Evolutionary conservation across 2,329 filamentous ascomycete species (phyloP), one percentile per base, ranked within the genome.

Genomic region (Fusarium temperatum): DNA sequence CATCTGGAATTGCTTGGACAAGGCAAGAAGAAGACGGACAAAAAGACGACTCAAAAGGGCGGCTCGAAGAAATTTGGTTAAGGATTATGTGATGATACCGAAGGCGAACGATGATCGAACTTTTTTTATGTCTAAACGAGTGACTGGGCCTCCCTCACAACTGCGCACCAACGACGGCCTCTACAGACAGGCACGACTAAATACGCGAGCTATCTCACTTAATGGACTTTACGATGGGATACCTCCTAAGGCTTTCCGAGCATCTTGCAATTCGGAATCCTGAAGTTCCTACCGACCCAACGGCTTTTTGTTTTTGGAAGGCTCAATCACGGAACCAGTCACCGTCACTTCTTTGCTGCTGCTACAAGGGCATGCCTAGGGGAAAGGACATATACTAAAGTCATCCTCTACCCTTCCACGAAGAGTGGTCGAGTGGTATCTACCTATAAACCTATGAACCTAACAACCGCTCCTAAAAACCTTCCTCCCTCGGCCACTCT

Each of bases 1-100:
- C 89, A 91, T 67, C 80, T 91, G 30, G 89, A 91, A 83, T 78
- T 90, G 72, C 89, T 90, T 69, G 89, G 87, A 38, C 85, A 87
- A 81, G 86, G 86, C 15, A 87, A 88, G 80, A 89, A 87, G n/a
- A 87, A 88, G 81, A 80, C 76, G 11, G 80, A 78, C 50, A 84
- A 83, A 79, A 84, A 81, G 76, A 68, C 79, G 57, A 82, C 82
- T 53, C 77, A 81, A 55, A 84, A 84, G 82, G 87, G 87, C 38
- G 88, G 88, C 10, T 86, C 84, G 22, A 85, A 85, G 80, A 88
- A 88, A 82, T 90, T 88, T 82, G 88, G 88, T 63, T 89, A 85
- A 85, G 56, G 44, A 22, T 24, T 55, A 30, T 44, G 24, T 35
- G 42, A 39, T 47, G 32, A 42, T 44, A n/a, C 35, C 30, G 22